Percentiles rank a stretch among this genome's conserved stretches.
phyloP scores from a whole-genome alignment of 2,329 filamentous ascomycete species.

The Blastomyces silverae region DNA sequence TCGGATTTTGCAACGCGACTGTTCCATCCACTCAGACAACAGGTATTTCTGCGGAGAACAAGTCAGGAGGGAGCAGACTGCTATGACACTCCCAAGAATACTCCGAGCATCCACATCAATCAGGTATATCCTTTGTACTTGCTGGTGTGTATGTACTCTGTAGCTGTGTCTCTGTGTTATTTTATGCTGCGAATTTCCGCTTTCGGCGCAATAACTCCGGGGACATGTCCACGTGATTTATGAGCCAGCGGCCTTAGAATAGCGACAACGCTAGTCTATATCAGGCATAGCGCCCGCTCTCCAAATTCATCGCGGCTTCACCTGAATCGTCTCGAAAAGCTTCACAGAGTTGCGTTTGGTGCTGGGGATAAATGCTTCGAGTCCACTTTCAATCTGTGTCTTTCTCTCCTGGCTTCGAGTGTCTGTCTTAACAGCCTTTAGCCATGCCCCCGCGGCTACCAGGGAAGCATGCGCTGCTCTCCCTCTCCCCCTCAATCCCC shows the following conservation, averaged over 20 bases:
- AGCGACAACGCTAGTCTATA: background rate
- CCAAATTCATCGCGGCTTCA: background rate
- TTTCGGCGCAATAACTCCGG: background rate
- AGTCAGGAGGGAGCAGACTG: background rate
- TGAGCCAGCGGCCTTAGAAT: background rate
- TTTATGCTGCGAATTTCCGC: background rate
- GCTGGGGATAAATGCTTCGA: background rate
- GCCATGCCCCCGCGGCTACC: constrained; percentile 35
- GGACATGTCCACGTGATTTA: background rate
- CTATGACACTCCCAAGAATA: background rate
- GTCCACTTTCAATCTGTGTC: background rate
- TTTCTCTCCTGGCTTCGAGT: background rate
- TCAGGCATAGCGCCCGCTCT: background rate
- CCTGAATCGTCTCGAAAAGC: background rate
- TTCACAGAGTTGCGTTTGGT: background rate
- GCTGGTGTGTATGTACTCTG: no score
- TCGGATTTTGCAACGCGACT: background rate
- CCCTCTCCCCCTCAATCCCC: constrained; percentile 20
- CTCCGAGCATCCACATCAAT: background rate
- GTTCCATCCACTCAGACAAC: background rate
- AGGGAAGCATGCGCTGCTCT: constrained; percentile 30
- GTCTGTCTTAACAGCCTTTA: constrained; percentile 15
- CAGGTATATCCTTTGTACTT: no score
- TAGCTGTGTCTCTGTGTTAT: no score
- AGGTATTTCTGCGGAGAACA: background rate